Percentiles rank a stretch among this genome's conserved stretches.
Evolutionary conservation across 164 flowering plant species (phyloP).

Genomic region (Aristolochia californica): DNA sequence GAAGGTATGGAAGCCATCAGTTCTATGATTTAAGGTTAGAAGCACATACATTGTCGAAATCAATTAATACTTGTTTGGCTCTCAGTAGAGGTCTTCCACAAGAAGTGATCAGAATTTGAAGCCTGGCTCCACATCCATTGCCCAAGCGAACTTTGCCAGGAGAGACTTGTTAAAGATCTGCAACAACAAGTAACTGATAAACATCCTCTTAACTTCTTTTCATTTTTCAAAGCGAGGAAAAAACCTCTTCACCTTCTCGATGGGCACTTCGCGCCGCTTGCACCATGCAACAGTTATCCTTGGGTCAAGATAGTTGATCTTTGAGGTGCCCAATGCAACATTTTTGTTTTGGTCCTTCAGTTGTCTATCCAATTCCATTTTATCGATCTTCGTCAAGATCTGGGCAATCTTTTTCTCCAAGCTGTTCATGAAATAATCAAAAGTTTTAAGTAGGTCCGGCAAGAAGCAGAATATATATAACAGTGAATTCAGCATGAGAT

Average conservation of each 20-base stretch:
- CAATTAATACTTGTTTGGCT: no score
- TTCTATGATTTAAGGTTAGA: no score
- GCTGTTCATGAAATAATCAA: constrained; percentile 28
- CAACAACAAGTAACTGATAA: not conserved
- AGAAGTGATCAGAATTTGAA: constrained; percentile 64
- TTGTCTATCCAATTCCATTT: constrained; percentile 58
- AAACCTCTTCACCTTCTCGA: constrained; percentile 69
- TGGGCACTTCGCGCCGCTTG: constrained; percentile 95
- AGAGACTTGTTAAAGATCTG: constrained; percentile 94
- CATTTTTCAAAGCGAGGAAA: not conserved
- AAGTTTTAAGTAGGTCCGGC: not conserved
- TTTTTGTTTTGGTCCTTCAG: constrained; percentile 88
- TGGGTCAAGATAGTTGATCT: constrained; percentile 92
- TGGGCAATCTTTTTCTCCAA: constrained; percentile 67
- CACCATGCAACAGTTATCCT: constrained; percentile 99
- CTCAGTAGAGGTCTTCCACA: no score
- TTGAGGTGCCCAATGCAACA: constrained; percentile 94
- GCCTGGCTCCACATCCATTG: constrained; percentile 90
- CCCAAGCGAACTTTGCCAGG: constrained; percentile 89
- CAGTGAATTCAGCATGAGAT: constrained; percentile 2
- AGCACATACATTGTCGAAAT: no score
- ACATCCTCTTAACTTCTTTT: not conserved
- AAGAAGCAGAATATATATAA: not conserved
- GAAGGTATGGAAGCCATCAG: no score
- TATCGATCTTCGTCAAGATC: constrained; percentile 64